A percentile compares a stretch with the other conserved stretches of the same genome.
Evolutionary conservation across 169 alveolate genomes (phyloP).

Genomic region (Cystoisospora suis): DNA sequence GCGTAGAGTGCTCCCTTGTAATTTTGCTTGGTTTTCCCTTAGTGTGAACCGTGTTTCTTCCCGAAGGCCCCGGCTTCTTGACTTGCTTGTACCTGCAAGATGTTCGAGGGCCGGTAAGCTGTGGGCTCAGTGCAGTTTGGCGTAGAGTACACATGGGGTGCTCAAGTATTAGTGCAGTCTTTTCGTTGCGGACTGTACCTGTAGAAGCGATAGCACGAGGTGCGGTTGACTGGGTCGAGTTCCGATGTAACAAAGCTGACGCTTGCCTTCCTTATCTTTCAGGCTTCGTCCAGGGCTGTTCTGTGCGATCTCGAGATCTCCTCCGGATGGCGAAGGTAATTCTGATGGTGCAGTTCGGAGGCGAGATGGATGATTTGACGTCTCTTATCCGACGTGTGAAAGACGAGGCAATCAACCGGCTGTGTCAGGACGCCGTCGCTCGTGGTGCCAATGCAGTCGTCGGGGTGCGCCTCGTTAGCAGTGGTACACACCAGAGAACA

Average conservation of each 20-base stretch:
- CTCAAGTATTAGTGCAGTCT: too few relatives aligned
- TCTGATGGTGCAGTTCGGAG: slow-evolving; percentile 24
- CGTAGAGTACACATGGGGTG: too few relatives aligned
- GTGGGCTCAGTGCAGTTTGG: too few relatives aligned
- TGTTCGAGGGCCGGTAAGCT: too few relatives aligned
- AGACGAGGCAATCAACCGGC: neutral
- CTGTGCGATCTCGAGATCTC: slow-evolving; percentile 10
- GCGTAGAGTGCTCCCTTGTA: too few relatives aligned
- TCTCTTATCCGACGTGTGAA: slow-evolving; percentile 13
- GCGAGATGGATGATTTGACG: slow-evolving; percentile 14
- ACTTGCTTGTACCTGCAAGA: too few relatives aligned
- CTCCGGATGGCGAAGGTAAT: slow-evolving; percentile 16
- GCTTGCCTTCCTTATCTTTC: neutral
- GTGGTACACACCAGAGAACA: slow-evolving; percentile 15
- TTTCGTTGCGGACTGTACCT: too few relatives aligned
- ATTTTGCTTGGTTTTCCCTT: too few relatives aligned
- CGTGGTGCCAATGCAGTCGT: slow-evolving; percentile 6
- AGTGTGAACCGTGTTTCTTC: too few relatives aligned
- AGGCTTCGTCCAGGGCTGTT: slow-evolving; percentile 16
- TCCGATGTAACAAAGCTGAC: neutral
- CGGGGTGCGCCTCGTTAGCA: slow-evolving; percentile 13
- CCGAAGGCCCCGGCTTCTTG: too few relatives aligned
- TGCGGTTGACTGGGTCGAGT: too few relatives aligned
- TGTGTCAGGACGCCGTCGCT: neutral
- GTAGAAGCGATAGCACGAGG: too few relatives aligned